Percentiles rank a stretch among this genome's conserved stretches.
Evolutionary conservation across 2,329 filamentous ascomycete genomes (phyloP).

Genomic region (Verticillium tricorpus): DNA sequence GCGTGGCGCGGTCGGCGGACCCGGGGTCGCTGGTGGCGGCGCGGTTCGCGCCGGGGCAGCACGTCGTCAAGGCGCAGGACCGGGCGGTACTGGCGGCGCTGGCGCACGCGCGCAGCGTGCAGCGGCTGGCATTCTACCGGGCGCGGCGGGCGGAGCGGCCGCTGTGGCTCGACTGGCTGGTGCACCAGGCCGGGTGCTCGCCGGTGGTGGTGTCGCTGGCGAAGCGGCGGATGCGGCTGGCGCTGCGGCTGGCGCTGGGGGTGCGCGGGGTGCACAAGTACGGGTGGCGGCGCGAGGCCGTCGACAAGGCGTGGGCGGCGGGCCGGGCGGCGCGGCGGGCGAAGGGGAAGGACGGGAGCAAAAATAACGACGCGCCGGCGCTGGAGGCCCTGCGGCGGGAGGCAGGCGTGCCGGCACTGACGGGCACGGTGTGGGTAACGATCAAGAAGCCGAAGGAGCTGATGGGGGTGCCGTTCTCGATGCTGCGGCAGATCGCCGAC

Average conservation of each 20-base stretch:
- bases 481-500: background rate
- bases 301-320: background rate
- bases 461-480: background rate
- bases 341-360: background rate
- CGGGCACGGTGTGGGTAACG: background rate
- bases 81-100: background rate
- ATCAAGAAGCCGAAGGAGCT: background rate
- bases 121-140: background rate
- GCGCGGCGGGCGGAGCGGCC: background rate
- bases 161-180: background rate
- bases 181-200: background rate
- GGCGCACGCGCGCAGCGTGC: background rate
- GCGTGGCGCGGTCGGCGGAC: background rate
- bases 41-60: background rate
- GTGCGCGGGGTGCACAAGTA: background rate
- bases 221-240: slow-evolving; percentile 1
- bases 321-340: background rate
- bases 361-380: background rate
- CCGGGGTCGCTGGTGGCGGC: background rate
- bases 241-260: slow-evolving; percentile 1
- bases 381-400: background rate
- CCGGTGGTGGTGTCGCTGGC: background rate
- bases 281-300: background rate
- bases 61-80: background rate
- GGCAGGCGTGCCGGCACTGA: background rate